Conservation (phyloP, 179 eudicot species). For the Drosera spatulata region DNA sequence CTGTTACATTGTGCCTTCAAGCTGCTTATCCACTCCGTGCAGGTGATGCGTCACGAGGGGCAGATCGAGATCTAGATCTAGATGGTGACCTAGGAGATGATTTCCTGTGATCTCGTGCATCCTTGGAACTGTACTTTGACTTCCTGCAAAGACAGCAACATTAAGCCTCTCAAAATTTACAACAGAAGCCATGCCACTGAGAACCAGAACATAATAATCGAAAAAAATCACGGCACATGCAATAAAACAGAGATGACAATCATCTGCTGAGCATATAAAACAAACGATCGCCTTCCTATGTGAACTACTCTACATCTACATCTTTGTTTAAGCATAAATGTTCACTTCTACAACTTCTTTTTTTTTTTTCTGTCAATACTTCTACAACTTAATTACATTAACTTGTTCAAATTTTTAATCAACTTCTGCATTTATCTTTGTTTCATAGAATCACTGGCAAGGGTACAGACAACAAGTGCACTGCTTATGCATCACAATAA, state of each 20-base stretch:
- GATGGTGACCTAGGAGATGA: conserved; percentile 48
- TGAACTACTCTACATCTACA: too few relatives aligned
- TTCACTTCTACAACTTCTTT: too few relatives aligned
- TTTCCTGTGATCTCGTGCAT: conserved; percentile 21
- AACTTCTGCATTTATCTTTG: too few relatives aligned
- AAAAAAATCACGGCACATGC: neutral
- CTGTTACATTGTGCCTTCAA: neutral
- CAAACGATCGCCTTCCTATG: too few relatives aligned
- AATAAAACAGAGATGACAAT: too few relatives aligned
- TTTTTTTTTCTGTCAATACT: too few relatives aligned
- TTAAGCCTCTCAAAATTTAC: neutral
- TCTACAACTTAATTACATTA: too few relatives aligned
- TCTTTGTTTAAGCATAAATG: too few relatives aligned
- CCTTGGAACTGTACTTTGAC: conserved; percentile 29
- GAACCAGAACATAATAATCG: neutral
- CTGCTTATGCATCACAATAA: neutral
- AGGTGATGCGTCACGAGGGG: conserved; percentile 28
- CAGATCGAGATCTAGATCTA: conserved; percentile 58
- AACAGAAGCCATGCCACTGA: neutral
- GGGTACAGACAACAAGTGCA: too few relatives aligned
- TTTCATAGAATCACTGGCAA: too few relatives aligned
- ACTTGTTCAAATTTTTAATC: too few relatives aligned
- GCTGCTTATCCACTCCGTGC: conserved; percentile 17
- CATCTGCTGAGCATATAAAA: too few relatives aligned
- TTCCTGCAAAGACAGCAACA: conserved; percentile 21